Percentiles rank a stretch among this genome's conserved stretches.
Evolutionary conservation across 352 stramenopile genomes (phyloP).

Genomic region (Pythium pyrilobum): DNA sequence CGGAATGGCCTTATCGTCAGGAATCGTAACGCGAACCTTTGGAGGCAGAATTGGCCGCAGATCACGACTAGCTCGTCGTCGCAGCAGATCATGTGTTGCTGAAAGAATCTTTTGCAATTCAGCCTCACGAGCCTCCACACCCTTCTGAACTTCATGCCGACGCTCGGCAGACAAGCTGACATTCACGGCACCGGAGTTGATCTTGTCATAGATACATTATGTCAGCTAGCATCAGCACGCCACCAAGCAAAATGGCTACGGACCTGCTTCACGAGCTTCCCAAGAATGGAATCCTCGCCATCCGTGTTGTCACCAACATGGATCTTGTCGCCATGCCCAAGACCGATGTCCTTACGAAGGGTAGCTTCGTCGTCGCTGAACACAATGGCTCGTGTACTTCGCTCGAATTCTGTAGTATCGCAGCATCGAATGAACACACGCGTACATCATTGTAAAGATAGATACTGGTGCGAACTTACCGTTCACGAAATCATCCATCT

Average conservation of each 20-base stretch:
- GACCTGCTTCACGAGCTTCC: constrained; percentile 80
- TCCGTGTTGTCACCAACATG: constrained; percentile 81
- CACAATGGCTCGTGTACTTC: constrained; percentile 59
- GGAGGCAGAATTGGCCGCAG: constrained; percentile 13
- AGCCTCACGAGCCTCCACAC: constrained; percentile 78
- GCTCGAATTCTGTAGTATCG: constrained; percentile 45
- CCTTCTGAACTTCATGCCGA: constrained; percentile 82
- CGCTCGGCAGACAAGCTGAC: constrained; percentile 83
- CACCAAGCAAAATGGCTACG: neutral
- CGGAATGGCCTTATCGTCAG: no score
- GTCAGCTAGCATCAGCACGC: neutral
- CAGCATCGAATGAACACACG: constrained; percentile 1
- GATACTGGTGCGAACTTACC: constrained; percentile 26
- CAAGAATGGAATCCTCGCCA: constrained; percentile 71
- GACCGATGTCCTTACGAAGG: constrained; percentile 77
- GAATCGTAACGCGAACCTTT: no score
- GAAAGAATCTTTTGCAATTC: constrained; percentile 81
- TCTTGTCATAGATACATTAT: constrained; percentile 26
- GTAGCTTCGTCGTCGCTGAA: constrained; percentile 61
- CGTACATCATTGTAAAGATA: neutral
- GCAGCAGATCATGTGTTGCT: constrained; percentile 78
- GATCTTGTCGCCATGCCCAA: constrained; percentile 87
- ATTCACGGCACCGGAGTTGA: constrained; percentile 75
- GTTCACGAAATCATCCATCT: constrained; percentile 80
- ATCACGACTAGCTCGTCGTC: constrained; percentile 42